Percentiles rank a stretch among this genome's conserved stretches.
phyloP scores from a whole-genome alignment of 345 rosid species.

The Citrus australasica region DNA sequence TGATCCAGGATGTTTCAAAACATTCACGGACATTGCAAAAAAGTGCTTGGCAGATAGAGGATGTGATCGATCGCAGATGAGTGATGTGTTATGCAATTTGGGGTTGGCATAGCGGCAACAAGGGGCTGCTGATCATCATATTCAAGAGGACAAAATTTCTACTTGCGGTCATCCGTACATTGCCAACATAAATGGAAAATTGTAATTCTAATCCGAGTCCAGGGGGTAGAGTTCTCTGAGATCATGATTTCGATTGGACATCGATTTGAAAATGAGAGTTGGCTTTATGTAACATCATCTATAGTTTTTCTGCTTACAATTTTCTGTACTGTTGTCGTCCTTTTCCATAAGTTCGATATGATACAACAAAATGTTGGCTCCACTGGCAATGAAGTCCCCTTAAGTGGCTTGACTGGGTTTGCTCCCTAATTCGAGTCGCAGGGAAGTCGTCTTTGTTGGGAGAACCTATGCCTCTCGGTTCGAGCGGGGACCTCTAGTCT shows the following conservation, averaged over 20 bases:
- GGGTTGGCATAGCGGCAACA: conserved; percentile 15
- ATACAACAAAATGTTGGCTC: too few relatives aligned
- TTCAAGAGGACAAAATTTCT: neutral
- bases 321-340: too few relatives aligned
- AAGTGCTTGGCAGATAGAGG: conserved; percentile 21
- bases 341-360: too few relatives aligned
- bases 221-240: conserved; percentile 1
- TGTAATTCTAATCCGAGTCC: neutral
- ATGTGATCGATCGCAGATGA: conserved; percentile 17
- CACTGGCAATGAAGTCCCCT: too few relatives aligned
- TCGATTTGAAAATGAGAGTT: neutral
- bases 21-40: conserved; percentile 8
- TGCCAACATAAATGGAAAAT: too few relatives aligned
- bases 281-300: too few relatives aligned
- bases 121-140: neutral
- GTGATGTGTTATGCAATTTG: conserved; percentile 21
- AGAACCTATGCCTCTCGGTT: too few relatives aligned
- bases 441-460: too few relatives aligned
- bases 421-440: too few relatives aligned
- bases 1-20: conserved; percentile 8
- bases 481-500: too few relatives aligned
- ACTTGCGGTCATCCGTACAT: neutral
- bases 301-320: neutral
- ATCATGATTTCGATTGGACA: neutral
- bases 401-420: too few relatives aligned